Evolutionary conservation across 2,329 filamentous ascomycete species (phyloP).

Genomic region (Berkeleyomyces rouxiae): DNA sequence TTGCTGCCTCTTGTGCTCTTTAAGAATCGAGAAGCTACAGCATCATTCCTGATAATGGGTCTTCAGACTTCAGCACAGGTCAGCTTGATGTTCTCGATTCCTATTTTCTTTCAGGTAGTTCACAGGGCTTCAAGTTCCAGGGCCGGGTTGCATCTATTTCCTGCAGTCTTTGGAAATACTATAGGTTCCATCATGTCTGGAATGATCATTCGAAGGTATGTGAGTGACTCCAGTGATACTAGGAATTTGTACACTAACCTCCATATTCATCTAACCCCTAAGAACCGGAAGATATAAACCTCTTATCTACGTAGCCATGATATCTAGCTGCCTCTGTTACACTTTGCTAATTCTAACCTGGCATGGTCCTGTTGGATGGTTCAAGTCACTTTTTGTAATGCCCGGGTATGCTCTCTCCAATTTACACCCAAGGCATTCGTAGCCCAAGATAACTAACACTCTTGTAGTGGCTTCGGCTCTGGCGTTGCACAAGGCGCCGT

Average conservation of each 20-base stretch:
- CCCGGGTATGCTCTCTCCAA: conserved; percentile 20
- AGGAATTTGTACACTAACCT: background rate
- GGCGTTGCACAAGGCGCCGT: conserved; percentile 26
- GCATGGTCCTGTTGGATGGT: conserved; percentile 39
- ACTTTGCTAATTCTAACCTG: conserved; percentile 37
- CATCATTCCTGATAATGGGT: conserved; percentile 34
- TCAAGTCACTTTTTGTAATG: conserved; percentile 42
- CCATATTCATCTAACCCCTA: background rate
- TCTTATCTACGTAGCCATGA: conserved; percentile 33
- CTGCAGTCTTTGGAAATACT: conserved; percentile 51
- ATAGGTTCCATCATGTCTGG: conserved; percentile 46
- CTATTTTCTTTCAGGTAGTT: conserved; percentile 54
- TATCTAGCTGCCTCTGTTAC: conserved; percentile 34
- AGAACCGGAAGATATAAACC: conserved; percentile 42
- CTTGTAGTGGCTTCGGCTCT: conserved; percentile 22
- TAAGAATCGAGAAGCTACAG: conserved; percentile 31
- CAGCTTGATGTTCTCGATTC: conserved; percentile 41
- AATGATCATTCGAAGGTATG: conserved; percentile 32
- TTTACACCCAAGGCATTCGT: background rate
- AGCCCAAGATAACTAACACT: background rate
- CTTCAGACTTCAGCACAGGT: conserved; percentile 40
- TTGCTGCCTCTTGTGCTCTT: conserved; percentile 42
- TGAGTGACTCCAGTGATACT: background rate
- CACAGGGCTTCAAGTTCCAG: conserved; percentile 37
- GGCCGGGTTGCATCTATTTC: conserved; percentile 45